These are phyloP conservation scores for Syncephalastrum sp. DNA, from an alignment of 371 early-diverging fungal genomes.

Conservation along the genomic window DNA sequence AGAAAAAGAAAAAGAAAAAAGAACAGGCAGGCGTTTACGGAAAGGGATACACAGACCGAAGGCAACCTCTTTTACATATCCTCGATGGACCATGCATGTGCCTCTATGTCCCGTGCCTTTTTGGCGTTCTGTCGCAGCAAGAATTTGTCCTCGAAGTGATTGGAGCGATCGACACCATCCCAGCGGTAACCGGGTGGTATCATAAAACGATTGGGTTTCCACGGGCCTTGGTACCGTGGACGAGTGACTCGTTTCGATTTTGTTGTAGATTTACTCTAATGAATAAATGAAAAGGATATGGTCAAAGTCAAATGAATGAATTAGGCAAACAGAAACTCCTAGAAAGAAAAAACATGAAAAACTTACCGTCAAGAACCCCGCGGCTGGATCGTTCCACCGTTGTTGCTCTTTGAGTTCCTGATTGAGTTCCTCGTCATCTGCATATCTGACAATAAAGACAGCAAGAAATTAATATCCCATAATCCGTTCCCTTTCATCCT, in stretches of 20 bases:
- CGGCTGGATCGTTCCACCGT: conserved; percentile 72
- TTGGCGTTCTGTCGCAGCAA: conserved; percentile 51
- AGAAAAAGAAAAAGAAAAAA: conserved; percentile 3
- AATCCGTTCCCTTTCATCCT: background rate
- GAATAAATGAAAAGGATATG: too few relatives aligned
- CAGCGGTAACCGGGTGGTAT: conserved; percentile 87
- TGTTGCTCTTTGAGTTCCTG: conserved; percentile 56
- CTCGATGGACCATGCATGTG: conserved; percentile 68
- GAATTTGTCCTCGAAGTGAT: conserved; percentile 76
- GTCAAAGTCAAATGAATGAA: too few relatives aligned
- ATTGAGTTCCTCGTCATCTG: conserved; percentile 65
- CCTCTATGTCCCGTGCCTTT: conserved; percentile 50
- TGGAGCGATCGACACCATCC: conserved; percentile 92
- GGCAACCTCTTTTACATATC: conserved; percentile 54
- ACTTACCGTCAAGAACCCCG: conserved; percentile 60
- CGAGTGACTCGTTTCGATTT: conserved; percentile 29
- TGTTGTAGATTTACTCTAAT: conserved; percentile 1
- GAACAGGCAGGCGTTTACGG: conserved; percentile 2
- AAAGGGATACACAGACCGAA: background rate
- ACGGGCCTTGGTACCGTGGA: conserved; percentile 61
- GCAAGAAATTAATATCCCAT: background rate
- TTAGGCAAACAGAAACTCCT: conserved; percentile 82
- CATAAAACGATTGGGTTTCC: conserved; percentile 80
- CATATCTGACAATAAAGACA: conserved; percentile 40
- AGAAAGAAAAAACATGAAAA: conserved; percentile 1